Evolutionary conservation across 306 rosid genomes (phyloP).

Genomic region (Medicago ruthenica): DNA sequence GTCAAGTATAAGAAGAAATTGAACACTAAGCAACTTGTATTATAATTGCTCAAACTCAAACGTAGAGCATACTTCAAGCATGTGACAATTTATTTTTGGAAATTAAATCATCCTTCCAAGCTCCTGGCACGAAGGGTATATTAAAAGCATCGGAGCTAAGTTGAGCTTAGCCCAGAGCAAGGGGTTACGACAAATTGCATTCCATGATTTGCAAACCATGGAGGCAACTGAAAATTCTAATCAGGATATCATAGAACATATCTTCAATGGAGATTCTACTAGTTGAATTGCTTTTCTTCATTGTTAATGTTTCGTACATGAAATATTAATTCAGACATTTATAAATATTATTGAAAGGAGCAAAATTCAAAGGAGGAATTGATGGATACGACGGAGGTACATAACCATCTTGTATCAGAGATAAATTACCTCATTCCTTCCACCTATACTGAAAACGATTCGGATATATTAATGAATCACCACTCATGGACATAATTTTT

Average conservation of each 20-base stretch:
- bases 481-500: too few species aligned
- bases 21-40: conserved; percentile 31
- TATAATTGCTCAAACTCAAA: conserved; percentile 40
- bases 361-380: too few species aligned
- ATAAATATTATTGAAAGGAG: too few species aligned
- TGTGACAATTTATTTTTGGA: neutral
- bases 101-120: neutral
- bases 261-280: too few species aligned
- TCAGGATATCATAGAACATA: neutral
- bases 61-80: conserved; percentile 34
- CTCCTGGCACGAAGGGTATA: neutral
- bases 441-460: too few species aligned
- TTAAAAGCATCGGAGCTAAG: neutral
- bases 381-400: too few species aligned
- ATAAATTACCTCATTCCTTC: too few species aligned
- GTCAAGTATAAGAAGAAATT: neutral
- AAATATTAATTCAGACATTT: too few species aligned
- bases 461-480: too few species aligned
- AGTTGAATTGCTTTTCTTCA: too few species aligned
- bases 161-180: neutral
- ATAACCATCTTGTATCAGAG: too few species aligned
- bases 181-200: neutral
- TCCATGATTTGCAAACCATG: neutral
- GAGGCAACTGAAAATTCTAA: neutral
- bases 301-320: too few species aligned